Evolutionary conservation across 2,329 filamentous ascomycete species (phyloP), one percentile per base, ranked within the genome.

Genomic region (Alternaria brassicicola): DNA sequence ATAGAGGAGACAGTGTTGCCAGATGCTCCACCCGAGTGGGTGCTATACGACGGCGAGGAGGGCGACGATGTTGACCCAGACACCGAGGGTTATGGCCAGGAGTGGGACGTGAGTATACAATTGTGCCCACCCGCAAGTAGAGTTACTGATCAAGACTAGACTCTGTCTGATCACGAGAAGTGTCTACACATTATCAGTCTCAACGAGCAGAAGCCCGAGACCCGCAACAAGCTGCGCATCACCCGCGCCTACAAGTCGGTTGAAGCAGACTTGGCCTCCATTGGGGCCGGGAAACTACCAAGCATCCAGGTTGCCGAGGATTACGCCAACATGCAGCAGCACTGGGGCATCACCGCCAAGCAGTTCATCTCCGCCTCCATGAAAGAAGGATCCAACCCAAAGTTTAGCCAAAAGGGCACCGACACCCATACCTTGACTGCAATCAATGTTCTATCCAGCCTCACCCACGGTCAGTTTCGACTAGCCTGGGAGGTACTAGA

Each of bases 151-250:
- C 8, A 12, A 5, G 1, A 6, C 1, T 9, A 59, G 60, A 52
- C 55, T 6, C 47, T 62, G 4, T 52, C 52, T 12, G 63, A 65
- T 10, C 36, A 23, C 19, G 63, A 65, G 17, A 65, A 59, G 28
- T 52, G 52, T 30, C 38, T 52, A 0, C 63, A 65, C n/a, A 53
- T 65, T 5, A n/a, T 10, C 35, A 60, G 53, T 6, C 38, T 65
- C 4, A 49, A 42, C 3, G 30, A 38, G n/a, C 15, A 13, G n/a
- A 62, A 63, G 19, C 61, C 63, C 0, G 17, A 25, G 2, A 50
- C 35, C 2, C 41, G 63, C 2, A 65, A 65, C 17, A 57, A 45
- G 19, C 17, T 65, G 2, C 51, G 63, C 4, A 62, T 63, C 41
- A 62, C 63, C 0, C 57, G 61, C 6, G 23, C 42, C 1, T 65